Evolutionary conservation across 306 rosid species (phyloP), one percentile per base, ranked within the genome.

Genomic region (apple (Malus domestica)): DNA sequence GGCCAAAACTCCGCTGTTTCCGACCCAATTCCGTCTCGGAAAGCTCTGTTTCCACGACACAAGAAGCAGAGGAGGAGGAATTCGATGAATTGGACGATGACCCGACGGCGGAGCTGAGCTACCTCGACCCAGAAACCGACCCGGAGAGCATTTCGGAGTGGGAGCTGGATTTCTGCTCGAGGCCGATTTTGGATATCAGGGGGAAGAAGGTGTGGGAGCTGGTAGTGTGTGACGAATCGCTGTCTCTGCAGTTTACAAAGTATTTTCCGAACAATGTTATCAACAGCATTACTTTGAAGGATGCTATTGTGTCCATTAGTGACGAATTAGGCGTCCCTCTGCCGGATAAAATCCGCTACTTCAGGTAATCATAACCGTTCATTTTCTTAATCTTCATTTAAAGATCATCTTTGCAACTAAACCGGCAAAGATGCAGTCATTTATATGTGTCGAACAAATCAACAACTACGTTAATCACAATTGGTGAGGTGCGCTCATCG

Each of bases 161-260:
- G 99, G 99, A 95, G 25, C 63, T 95, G 55, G 99, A 95, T 49
- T 95, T 95, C 76, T 95, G 99, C 87, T 95, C 99, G 4, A 86
- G 99, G 30, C 97, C 99, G 60, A 92, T 95, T 45, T 85, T 92
- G 44, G 99, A 95, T 80, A 81, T 80, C 3, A 85, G 97, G 77
- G 99, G 99, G 64, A 95, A 95, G 89, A 95, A 95, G 89, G 54
- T 95, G 18, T 95, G 98, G 99, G 99, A 95, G 85, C 88, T 95
- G 2, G 91, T 92, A 61, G 99, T 80, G 2, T 95, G 99, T 75
- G 97, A 95, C 52, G 87, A 85, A 49, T 86, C 99, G 8, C 87
- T 95, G 44, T 90, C 97, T 3, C 79, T 95, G 68, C 99, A 95
- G 67, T 88, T 77, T 67, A 95, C 97, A 0, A 95, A 95, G 86